These are phyloP conservation scores for Maudiozyma saulgeensis DNA, from an alignment of 805 yeast genomes.

Conservation along the genomic window DNA sequence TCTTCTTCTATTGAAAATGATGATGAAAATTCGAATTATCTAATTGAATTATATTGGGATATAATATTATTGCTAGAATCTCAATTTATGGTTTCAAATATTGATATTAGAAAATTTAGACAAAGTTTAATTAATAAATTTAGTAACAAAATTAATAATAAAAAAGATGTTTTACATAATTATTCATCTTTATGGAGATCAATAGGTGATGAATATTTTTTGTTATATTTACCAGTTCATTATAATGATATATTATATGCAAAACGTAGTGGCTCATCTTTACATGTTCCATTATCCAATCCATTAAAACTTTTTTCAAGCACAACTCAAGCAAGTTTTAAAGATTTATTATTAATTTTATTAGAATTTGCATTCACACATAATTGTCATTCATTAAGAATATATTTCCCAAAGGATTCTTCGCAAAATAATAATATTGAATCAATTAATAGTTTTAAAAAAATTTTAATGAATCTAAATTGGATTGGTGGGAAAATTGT, in stretches of 20 bases:
- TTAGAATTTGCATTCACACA: conserved; percentile 20
- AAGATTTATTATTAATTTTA: conserved; percentile 22
- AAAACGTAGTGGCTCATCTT: conserved; percentile 11
- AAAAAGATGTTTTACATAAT: neutral
- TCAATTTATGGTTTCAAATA: conserved; percentile 11
- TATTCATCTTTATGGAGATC: conserved; percentile 13
- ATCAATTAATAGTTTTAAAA: conserved; percentile 11
- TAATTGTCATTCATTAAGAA: conserved; percentile 9
- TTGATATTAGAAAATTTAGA: conserved; percentile 1
- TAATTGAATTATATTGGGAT: conserved; percentile 27
- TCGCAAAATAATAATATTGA: conserved; percentile 1
- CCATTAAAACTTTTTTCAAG: neutral
- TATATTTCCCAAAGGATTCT: conserved; percentile 16
- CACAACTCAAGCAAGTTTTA: conserved; percentile 4
- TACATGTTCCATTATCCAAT: conserved; percentile 17
- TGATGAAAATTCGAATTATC: neutral
- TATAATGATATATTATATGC: conserved; percentile 19
- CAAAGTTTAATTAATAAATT: conserved; percentile 1
- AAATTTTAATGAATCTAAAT: conserved; percentile 20
- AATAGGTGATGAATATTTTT: conserved; percentile 17
- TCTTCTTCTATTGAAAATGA: neutral
- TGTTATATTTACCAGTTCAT: conserved; percentile 20
- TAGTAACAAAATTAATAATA: neutral
- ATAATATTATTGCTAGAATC: conserved; percentile 22
- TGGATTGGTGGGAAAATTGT: conserved; percentile 28